phyloP scores from a whole-genome alignment of 495 filamentous ascomycete species.

The Daldinia childiae region DNA sequence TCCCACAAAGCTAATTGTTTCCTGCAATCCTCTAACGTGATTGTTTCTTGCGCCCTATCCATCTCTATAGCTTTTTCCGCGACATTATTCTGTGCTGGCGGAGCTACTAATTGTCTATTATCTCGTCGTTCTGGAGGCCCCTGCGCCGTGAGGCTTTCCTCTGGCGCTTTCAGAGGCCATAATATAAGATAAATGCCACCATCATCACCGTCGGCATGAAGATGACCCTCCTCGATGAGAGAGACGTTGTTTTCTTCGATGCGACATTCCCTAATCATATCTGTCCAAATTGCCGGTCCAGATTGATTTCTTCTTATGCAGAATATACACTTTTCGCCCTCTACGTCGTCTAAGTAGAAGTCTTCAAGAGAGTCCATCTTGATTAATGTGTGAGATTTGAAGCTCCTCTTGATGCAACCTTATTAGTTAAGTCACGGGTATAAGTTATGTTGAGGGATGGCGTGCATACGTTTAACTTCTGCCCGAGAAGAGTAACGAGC shows the following conservation, averaged over 20 bases:
- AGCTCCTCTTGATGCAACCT: background rate
- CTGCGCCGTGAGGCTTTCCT: background rate
- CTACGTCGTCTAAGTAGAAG: background rate
- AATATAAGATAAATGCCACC: slow-evolving; percentile 4
- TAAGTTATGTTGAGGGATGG: background rate
- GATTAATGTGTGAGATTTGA: slow-evolving; percentile 3
- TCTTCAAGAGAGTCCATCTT: background rate
- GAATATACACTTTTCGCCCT: slow-evolving; percentile 8
- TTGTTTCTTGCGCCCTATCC: background rate
- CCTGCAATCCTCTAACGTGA: background rate
- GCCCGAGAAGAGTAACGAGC: background rate
- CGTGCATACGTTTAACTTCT: background rate
- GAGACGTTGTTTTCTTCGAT: slow-evolving; percentile 8
- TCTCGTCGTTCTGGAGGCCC: background rate
- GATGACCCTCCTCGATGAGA: slow-evolving; percentile 1
- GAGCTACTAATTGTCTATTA: background rate
- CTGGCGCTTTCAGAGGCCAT: background rate
- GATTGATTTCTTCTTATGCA: slow-evolving; percentile 1
- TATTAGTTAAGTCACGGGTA: background rate
- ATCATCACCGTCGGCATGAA: background rate
- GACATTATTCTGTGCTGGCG: background rate
- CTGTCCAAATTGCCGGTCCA: slow-evolving; percentile 1
- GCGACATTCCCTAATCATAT: background rate
- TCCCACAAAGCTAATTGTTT: background rate
- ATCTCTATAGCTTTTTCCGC: background rate